phyloP scores from a whole-genome alignment of 768 basidiomycete genomes.

The Mycena pura region DNA sequence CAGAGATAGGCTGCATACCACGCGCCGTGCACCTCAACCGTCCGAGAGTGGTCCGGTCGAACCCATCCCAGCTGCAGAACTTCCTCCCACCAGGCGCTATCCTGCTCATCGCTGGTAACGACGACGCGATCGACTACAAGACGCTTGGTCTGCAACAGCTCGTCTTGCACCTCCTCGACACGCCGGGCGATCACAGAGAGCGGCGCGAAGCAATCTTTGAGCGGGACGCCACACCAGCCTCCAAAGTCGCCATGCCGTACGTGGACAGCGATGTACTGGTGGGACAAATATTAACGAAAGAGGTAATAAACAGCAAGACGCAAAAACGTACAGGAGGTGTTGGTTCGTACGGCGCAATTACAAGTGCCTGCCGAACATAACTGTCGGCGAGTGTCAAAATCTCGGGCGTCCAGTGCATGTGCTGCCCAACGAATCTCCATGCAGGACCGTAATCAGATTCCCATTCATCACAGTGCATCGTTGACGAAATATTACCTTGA shows the following conservation, averaged over 20 bases:
- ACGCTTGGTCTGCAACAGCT: conserved; percentile 29
- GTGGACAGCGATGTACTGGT: conserved; percentile 47
- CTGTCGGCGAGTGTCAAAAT: conserved; percentile 32
- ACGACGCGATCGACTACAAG: conserved; percentile 36
- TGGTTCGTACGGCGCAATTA: conserved; percentile 18
- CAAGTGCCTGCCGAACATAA: conserved; percentile 35
- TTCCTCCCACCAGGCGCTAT: conserved; percentile 39
- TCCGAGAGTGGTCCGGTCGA: conserved; percentile 4
- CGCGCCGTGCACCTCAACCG: conserved; percentile 28
- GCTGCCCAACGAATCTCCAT: conserved; percentile 41
- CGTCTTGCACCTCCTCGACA: conserved; percentile 38
- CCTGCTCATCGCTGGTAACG: conserved; percentile 46
- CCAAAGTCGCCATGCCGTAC: conserved; percentile 45
- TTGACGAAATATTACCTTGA: conserved; percentile 17
- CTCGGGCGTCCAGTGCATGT: conserved; percentile 37
- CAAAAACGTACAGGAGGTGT: conserved; percentile 29
- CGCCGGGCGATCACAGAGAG: conserved; percentile 34
- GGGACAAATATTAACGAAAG: neutral
- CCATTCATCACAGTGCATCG: conserved; percentile 12
- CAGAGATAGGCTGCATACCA: conserved; percentile 31
- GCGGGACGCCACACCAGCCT: conserved; percentile 34
- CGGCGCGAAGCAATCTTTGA: conserved; percentile 38
- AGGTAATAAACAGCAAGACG: conserved; percentile 19
- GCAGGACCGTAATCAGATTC: conserved; percentile 40
- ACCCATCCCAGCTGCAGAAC: conserved; percentile 38